These are phyloP conservation scores for Paracoccidioides lutzii DNA, from an alignment of 2,329 filamentous ascomycete species.

Conservation along the genomic window DNA sequence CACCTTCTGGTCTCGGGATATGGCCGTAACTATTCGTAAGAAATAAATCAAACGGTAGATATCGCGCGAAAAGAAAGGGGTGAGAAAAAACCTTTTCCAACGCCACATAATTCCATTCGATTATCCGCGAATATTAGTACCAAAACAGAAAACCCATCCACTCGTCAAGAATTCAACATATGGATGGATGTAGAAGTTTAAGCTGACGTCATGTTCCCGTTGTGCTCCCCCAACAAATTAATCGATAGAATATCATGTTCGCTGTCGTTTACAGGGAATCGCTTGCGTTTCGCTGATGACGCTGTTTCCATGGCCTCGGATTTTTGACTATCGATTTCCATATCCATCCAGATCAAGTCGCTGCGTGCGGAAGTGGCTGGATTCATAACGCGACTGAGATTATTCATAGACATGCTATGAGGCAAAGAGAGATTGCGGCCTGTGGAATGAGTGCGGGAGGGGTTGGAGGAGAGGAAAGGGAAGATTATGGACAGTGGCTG, in stretches of 20 bases:
- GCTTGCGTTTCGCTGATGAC: not conserved
- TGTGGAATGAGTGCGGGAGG: not conserved
- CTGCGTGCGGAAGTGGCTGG: not conserved
- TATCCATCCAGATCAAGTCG: not conserved
- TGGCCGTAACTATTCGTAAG: not conserved
- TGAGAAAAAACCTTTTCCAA: not conserved
- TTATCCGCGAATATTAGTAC: not conserved
- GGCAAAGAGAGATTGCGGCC: not conserved
- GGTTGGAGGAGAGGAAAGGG: conserved; percentile 9
- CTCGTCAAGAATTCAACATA: not conserved
- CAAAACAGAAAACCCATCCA: not conserved
- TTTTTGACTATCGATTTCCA: not conserved
- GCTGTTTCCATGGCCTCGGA: not conserved
- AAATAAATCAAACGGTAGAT: not conserved
- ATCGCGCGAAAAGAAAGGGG: not conserved
- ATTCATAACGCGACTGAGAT: not conserved
- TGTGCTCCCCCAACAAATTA: not conserved
- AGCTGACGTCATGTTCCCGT: no score
- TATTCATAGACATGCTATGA: not conserved
- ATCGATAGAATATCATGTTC: not conserved
- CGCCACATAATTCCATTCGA: no score
- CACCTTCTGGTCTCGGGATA: not conserved
- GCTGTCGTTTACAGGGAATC: not conserved
- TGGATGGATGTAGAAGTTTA: not conserved
- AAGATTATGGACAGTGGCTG: conserved; percentile 17